Base-by-base conservation (phyloP, 2,329 filamentous ascomycete species). In the Dothistroma septosporum region DNA sequence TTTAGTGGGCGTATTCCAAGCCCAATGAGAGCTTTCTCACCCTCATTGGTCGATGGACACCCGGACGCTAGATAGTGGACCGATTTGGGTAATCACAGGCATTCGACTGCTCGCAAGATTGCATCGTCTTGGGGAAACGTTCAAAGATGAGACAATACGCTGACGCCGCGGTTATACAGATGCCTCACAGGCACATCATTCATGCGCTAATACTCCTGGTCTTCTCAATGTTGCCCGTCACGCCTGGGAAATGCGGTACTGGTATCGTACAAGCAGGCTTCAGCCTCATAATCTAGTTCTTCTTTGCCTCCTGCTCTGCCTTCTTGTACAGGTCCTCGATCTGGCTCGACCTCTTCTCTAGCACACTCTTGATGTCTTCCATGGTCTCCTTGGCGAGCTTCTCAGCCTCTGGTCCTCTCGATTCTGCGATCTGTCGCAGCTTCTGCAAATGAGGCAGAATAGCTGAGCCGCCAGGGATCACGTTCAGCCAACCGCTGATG, bases 351-450 rank as follows among this genome's bases (percentile, higher is more conserved):
- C 83, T 82, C 72, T 84, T 83, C 73, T 87, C 83, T 47, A 90
- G 76, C 32, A 90, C 80, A 73, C 86, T 79, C 72, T 82, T 80
- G 52, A 90, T 76, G 73, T 90, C 87, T 49, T 87, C 81, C 53
- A 89, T 78, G 0, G 88, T 87, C 71, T 89, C 86, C 75, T 86
- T 85, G 55, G 89, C 73, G 41, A 91, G 77, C 74, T 85, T 83
- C 78, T 91, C 83, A 2, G 87, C 87, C 73, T 91, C 87, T 5
- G 85, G 80, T 54, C 84, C 85, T 72, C 89, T 85, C 77, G 89
- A 85, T 68, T 87, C 79, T 0, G 85, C 86, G 14, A 88, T 79
- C 64, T 88, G 80, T 65, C 84, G 80, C 58, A 92, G 74, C 68
- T 89, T 81, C 69, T 85, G 78, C 57, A 91, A 72, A 75, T 90